Evolutionary conservation across 495 filamentous ascomycete genomes (phyloP).

Genomic region (Lophiotrema nucula): DNA sequence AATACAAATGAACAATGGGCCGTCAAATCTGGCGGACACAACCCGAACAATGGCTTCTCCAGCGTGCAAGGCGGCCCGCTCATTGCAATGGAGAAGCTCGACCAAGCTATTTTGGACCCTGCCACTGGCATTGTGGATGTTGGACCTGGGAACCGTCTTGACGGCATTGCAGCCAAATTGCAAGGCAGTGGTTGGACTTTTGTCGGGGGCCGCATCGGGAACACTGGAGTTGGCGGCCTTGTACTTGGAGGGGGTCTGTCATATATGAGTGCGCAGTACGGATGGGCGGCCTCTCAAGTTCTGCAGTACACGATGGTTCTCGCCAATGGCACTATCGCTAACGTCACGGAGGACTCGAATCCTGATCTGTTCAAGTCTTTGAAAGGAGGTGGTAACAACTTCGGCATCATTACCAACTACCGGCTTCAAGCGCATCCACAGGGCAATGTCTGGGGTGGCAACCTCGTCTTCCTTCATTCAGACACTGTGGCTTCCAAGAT

Average conservation of each 20-base stretch:
- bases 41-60: conserved; percentile 30
- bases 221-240: conserved; percentile 25
- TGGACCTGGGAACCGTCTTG: conserved; percentile 26
- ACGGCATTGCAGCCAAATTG: conserved; percentile 16
- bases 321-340: conserved; percentile 6
- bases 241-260: conserved; percentile 26
- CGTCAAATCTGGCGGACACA: conserved; percentile 32
- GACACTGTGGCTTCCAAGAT: conserved; percentile 6
- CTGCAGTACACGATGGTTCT: conserved; percentile 12
- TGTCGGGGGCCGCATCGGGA: conserved; percentile 23
- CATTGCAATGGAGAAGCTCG: conserved; percentile 22
- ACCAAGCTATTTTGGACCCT: conserved; percentile 16
- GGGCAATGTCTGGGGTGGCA: conserved; percentile 27
- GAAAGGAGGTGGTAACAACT: conserved; percentile 7
- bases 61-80: conserved; percentile 22
- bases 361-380: conserved; percentile 10
- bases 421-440: conserved; percentile 22
- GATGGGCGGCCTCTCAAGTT: conserved; percentile 5
- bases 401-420: conserved; percentile 15
- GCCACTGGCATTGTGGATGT: conserved; percentile 20
- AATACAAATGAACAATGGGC: conserved; percentile 21
- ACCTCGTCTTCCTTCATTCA: conserved; percentile 21
- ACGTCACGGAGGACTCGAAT: background rate
- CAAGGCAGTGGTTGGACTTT: conserved; percentile 27
- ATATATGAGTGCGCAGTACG: conserved; percentile 35